A percentile compares a stretch with the other conserved stretches of the same genome.
Evolutionary conservation across 1,139 yeast species (phyloP).

Genomic region (Blastobotrys petasosporus): DNA sequence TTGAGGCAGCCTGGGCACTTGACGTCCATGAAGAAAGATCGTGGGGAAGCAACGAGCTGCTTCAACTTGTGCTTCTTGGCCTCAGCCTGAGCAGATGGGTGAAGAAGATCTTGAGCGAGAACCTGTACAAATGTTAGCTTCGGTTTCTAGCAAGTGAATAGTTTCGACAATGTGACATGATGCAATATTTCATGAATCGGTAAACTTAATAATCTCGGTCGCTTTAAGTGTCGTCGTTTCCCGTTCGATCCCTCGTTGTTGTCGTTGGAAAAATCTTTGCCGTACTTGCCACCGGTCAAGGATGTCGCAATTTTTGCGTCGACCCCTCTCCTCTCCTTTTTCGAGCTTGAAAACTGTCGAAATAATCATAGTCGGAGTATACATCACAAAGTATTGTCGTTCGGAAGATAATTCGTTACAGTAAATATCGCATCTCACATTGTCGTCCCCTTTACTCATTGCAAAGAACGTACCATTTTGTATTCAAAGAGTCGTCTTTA

Average conservation of each 20-base stretch:
- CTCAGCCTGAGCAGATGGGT: constrained; percentile 97
- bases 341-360: too few relatives aligned
- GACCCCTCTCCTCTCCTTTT: too few relatives aligned
- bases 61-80: constrained; percentile 95
- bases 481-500: constrained; percentile 5
- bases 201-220: background rate
- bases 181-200: background rate
- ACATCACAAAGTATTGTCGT: too few relatives aligned
- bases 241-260: background rate
- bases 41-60: constrained; percentile 95
- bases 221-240: background rate
- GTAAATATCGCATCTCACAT: too few relatives aligned
- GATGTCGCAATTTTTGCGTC: too few relatives aligned
- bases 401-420: too few relatives aligned
- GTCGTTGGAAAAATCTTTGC: background rate
- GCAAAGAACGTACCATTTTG: constrained; percentile 8
- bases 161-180: background rate
- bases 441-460: too few relatives aligned
- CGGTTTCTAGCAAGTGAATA: too few relatives aligned
- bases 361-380: too few relatives aligned
- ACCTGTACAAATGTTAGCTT: too few relatives aligned
- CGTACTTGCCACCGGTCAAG: too few relatives aligned
- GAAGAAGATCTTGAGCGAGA: constrained; percentile 95
- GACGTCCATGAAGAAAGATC: constrained; percentile 99
- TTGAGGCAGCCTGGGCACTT: constrained; percentile 99